Percentiles rank a stretch among this genome's conserved stretches.
Conservation (phyloP, 2,329 filamentous ascomycete species). For the Periconia macrospinosa region DNA sequence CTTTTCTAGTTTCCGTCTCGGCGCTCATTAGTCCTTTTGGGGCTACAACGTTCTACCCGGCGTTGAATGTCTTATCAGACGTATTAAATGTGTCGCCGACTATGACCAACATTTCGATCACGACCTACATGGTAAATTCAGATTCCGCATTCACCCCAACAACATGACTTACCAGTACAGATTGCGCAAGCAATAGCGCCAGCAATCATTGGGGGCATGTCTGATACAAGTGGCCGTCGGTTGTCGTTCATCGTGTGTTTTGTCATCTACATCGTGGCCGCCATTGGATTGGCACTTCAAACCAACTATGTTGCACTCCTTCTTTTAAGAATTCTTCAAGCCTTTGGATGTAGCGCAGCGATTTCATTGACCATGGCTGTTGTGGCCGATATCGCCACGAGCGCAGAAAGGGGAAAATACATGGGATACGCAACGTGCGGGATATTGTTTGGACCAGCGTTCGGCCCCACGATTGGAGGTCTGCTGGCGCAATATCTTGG, state of each 20-base stretch:
- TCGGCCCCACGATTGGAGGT: constrained; percentile 40
- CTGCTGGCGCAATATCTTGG: constrained; percentile 31
- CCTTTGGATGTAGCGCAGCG: constrained; percentile 44
- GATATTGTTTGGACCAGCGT: constrained; percentile 38
- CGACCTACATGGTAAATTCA: constrained; percentile 48
- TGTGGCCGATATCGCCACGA: constrained; percentile 71
- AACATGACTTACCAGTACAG: constrained; percentile 16
- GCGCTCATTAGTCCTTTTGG: constrained; percentile 54
- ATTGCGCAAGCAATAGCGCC: constrained; percentile 56
- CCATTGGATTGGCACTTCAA: constrained; percentile 41
- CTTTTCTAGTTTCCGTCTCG: constrained; percentile 50
- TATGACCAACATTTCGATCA: constrained; percentile 55
- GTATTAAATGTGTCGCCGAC: constrained; percentile 48
- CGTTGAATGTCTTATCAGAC: constrained; percentile 33
- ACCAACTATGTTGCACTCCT: constrained; percentile 40
- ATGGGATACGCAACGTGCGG: constrained; percentile 67
- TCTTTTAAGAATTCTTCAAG: constrained; percentile 41
- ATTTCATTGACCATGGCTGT: constrained; percentile 68
- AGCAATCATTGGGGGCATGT: constrained; percentile 55
- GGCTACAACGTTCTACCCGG: constrained; percentile 43
- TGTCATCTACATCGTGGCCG: constrained; percentile 40
- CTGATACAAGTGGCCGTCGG: constrained; percentile 55
- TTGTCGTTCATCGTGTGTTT: constrained; percentile 54
- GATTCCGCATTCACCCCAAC: background rate
- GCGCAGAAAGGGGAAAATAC: constrained; percentile 71